These are phyloP conservation scores for Penicillium antarcticum DNA, from an alignment of 495 filamentous ascomycete genomes.

Conservation along the genomic window DNA sequence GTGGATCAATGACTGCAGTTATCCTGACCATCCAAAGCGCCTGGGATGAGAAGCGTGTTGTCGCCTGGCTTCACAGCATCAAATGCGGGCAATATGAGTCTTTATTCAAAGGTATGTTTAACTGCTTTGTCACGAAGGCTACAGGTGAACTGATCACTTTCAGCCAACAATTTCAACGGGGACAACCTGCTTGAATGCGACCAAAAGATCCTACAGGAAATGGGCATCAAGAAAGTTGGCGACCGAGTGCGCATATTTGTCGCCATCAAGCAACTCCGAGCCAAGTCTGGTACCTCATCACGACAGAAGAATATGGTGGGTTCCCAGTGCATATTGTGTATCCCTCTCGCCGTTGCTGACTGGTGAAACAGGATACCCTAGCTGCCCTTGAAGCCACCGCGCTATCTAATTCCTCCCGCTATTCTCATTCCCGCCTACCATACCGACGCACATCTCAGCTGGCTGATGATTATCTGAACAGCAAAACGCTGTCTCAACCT, in stretches of 20 bases:
- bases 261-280: conserved; percentile 88
- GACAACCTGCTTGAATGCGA: conserved; percentile 96
- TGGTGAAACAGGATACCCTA: conserved; percentile 37
- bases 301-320: conserved; percentile 85
- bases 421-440: conserved; percentile 50
- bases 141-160: conserved; percentile 10
- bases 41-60: conserved; percentile 91
- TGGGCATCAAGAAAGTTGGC: conserved; percentile 97
- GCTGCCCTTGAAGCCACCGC: conserved; percentile 41
- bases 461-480: conserved; percentile 40
- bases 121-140: not conserved
- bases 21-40: conserved; percentile 42
- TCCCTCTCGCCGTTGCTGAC: conserved; percentile 11
- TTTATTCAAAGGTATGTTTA: conserved; percentile 68
- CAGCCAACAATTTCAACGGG: conserved; percentile 91
- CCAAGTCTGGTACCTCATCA: conserved; percentile 75
- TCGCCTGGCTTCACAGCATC: conserved; percentile 84
- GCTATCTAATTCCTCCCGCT: conserved; percentile 67
- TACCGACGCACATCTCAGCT: conserved; percentile 77
- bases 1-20: not conserved
- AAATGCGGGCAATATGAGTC: conserved; percentile 91
- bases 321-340: not conserved
- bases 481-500: conserved; percentile 62
- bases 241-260: conserved; percentile 93
- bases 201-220: conserved; percentile 92